These are phyloP conservation scores for Centella asiatica DNA, from an alignment of 129 eudicot species.

Conservation along the genomic window DNA sequence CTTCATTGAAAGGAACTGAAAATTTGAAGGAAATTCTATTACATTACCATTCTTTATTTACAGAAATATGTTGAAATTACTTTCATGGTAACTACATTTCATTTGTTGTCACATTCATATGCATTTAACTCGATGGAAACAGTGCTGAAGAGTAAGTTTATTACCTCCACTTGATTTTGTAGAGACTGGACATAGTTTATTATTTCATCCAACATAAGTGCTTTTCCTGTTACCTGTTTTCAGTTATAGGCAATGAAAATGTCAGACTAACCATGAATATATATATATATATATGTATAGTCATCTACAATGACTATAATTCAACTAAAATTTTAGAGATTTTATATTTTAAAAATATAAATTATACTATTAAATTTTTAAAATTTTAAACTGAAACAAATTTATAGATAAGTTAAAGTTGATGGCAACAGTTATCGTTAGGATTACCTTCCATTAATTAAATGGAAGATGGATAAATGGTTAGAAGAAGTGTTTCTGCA, in stretches of 20 bases:
- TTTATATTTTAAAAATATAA: no score
- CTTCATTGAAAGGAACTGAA: slow-evolving; percentile 88
- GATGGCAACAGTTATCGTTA: no score
- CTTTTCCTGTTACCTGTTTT: slow-evolving; percentile 91
- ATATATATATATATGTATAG: background rate
- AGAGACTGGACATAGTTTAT: slow-evolving; percentile 97
- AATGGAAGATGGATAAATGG: no score
- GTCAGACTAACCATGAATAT: slow-evolving; percentile 28
- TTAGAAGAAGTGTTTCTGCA: no score
- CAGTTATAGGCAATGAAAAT: slow-evolving; percentile 49
- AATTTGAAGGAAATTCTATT: background rate
- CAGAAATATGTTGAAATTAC: background rate
- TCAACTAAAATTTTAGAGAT: no score
- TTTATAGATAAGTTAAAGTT: no score
- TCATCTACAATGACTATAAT: no score
- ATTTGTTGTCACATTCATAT: no score
- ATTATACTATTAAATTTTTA: no score
- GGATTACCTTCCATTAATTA: no score
- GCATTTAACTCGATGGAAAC: background rate
- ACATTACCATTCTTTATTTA: background rate
- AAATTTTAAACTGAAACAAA: no score
- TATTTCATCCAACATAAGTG: slow-evolving; percentile 97
- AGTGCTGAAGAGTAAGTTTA: background rate
- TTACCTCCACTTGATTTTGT: slow-evolving; percentile 96
- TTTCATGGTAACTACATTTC: no score